Percentiles rank a stretch among this genome's conserved stretches.
These are phyloP conservation scores for Hibiscus trionum DNA, from an alignment of 345 rosid species.

Conservation along the genomic window DNA sequence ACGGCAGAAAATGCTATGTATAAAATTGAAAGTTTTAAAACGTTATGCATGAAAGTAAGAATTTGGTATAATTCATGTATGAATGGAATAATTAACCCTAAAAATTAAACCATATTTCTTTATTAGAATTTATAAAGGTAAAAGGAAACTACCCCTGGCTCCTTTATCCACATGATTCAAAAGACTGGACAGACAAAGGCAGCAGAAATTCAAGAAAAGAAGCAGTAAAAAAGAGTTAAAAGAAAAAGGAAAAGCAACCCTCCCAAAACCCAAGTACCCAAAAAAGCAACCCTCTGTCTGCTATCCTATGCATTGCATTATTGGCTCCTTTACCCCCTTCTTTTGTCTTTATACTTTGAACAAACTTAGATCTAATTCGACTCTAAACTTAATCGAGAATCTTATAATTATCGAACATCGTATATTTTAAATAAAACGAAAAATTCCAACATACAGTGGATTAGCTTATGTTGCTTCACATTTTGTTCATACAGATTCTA, in stretches of 20 bases:
- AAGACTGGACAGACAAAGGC: slow-evolving; percentile 11
- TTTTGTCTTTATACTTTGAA: slow-evolving; percentile 35
- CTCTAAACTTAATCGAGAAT: too few species aligned
- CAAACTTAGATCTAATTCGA: too few species aligned
- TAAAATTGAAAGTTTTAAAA: too few species aligned
- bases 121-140: not conserved
- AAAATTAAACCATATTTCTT: not conserved
- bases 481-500: not conserved
- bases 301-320: slow-evolving; percentile 41
- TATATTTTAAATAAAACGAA: too few species aligned
- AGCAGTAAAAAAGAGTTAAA: slow-evolving; percentile 11
- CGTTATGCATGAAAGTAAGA: too few species aligned
- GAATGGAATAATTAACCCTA: too few species aligned
- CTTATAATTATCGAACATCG: too few species aligned
- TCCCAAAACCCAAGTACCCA: slow-evolving; percentile 50
- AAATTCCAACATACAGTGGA: too few species aligned
- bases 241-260: slow-evolving; percentile 45
- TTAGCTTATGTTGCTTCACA: too few species aligned
- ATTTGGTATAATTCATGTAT: too few species aligned
- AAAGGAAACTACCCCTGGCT: not conserved
- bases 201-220: slow-evolving; percentile 47
- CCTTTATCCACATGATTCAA: slow-evolving; percentile 21
- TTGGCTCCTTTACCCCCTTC: slow-evolving; percentile 20
- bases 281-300: slow-evolving; percentile 61
- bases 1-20: too few species aligned